Evolutionary conservation across 805 yeast species (phyloP).

Genomic region (Cyberlindnera subsufficiens): DNA sequence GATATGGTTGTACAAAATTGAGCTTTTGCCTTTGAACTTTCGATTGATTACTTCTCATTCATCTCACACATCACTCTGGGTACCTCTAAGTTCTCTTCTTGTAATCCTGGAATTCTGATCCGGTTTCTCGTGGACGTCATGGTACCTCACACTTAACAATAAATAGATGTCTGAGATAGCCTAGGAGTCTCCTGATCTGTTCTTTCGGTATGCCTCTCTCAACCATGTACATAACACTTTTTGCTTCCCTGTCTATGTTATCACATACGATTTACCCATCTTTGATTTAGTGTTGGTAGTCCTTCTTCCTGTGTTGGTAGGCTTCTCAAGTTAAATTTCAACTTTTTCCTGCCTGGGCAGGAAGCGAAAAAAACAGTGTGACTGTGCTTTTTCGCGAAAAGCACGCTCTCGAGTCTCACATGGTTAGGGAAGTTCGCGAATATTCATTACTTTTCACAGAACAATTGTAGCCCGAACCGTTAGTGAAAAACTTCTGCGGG

Average conservation of each 20-base stretch:
- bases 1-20: too few species aligned
- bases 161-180: neutral
- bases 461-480: constrained; percentile 1
- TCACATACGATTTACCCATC: constrained; percentile 27
- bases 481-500: too few species aligned
- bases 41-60: too few species aligned
- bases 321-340: constrained; percentile 15
- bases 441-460: too few species aligned
- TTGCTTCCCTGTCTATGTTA: neutral
- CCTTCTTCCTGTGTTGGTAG: constrained; percentile 3
- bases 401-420: too few species aligned
- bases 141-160: neutral
- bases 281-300: constrained; percentile 15
- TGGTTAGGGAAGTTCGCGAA: neutral
- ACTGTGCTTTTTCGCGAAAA: constrained; percentile 1
- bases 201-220: neutral
- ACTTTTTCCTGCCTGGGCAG: constrained; percentile 8
- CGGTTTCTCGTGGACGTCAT: too few species aligned
- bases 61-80: too few species aligned
- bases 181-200: neutral
- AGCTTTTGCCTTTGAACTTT: too few species aligned
- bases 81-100: too few species aligned
- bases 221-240: neutral
- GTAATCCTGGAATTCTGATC: too few species aligned
- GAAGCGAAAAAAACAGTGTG: neutral